Evolutionary conservation across 345 rosid species (phyloP), one percentile per base, ranked within the genome.

Genomic region (Eucalyptus erythrocorys): DNA sequence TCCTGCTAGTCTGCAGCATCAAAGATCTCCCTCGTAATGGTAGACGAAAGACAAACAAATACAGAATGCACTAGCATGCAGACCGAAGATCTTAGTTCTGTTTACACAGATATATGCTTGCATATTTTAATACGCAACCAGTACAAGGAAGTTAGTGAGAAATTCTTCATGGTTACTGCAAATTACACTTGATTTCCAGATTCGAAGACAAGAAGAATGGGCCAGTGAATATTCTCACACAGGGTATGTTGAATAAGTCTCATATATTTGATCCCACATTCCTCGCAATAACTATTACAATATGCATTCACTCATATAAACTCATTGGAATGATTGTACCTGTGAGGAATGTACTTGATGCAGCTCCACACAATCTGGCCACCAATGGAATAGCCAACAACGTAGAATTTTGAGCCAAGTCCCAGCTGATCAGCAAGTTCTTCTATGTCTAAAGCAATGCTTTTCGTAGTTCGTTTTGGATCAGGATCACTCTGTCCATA

Each of bases 1-100:
- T 91, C 97, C 96, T 12, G 96, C 94, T 88, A 95, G 87, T 89
- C 96, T 95, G 89, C 53, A 2, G 32, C 76, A 80, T 59, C 42
- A 76, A 21, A 89, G 26, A 71, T 59, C 32, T 49, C 82, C 43
- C 55, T 19, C 30, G 22, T 47, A 66, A 76, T 16, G 13, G 45
- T 48, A 30, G 40, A 37, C 4, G 10, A 57, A 55, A 43, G 40
- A 27, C 21, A 55, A 80, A 57, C 14, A 42, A 50, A 42, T 43
- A 47, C 48, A 87, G 30, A 80, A 42, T 45, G 27, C 49, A 48
- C 13, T 43, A n/a, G 26, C 51, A 64, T 37, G 79, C 71, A 61
- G 88, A 48, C 68, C 8, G 14, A 76, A 76, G 42, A 76, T 76
- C 82, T 40, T 19, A 24, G 45, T 76, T 37, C 15, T 76, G 45